Conservation (phyloP, 768 basidiomycete genomes). For the Sporobolomyces pararoseus region DNA sequence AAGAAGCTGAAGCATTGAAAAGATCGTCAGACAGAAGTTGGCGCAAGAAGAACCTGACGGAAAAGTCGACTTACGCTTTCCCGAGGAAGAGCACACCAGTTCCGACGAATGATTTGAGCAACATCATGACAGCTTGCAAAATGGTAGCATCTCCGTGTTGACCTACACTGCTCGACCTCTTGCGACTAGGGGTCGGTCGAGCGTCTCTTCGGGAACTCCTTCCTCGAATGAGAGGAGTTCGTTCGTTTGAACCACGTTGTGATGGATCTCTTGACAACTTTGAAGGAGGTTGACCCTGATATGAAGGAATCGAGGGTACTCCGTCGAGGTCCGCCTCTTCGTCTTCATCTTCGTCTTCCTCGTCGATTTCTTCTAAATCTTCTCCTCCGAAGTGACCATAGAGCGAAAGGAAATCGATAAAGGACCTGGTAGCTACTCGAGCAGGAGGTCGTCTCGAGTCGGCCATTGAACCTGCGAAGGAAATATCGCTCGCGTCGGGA, state of each 20-base stretch:
- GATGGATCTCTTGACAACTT: conserved; percentile 21
- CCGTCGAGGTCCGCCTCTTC: conserved; percentile 55
- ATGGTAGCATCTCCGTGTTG: conserved; percentile 81
- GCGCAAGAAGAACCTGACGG: too few relatives aligned
- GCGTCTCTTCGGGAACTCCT: conserved; percentile 25
- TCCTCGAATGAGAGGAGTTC: conserved; percentile 46
- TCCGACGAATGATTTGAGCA: conserved; percentile 89
- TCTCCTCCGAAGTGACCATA: conserved; percentile 90
- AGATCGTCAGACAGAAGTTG: too few relatives aligned
- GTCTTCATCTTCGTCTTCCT: conserved; percentile 64
- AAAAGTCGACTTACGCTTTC: conserved; percentile 79
- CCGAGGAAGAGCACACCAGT: conserved; percentile 94
- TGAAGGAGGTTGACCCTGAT: conserved; percentile 9
- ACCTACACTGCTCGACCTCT: conserved; percentile 59
- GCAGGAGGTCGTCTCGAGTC: conserved; percentile 3
- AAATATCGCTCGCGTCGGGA: conserved; percentile 17
- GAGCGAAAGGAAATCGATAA: conserved; percentile 67
- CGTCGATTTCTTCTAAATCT: conserved; percentile 78
- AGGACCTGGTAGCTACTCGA: conserved; percentile 25
- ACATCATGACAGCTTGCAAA: conserved; percentile 86
- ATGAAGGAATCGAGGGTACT: conserved; percentile 8
- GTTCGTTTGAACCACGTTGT: conserved; percentile 41
- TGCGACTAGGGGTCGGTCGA: conserved; percentile 38
- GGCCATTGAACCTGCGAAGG: conserved; percentile 12
- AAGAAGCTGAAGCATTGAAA: conserved; percentile 68